phyloP scores from a whole-genome alignment of 768 basidiomycete species.

The Macrolepiota dolichaula region DNA sequence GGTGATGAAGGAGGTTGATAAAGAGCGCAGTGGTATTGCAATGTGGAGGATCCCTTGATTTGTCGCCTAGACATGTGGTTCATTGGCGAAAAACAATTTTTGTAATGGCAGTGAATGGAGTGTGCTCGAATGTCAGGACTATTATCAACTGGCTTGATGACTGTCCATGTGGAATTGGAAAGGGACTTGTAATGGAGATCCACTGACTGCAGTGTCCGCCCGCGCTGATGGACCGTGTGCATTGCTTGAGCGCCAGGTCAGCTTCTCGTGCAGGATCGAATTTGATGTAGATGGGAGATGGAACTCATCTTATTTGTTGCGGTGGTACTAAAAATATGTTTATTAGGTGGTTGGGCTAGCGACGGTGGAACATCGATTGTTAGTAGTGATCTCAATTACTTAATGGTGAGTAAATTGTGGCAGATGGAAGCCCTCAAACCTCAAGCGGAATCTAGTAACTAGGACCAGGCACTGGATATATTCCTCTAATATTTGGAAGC shows the following conservation, averaged over 20 bases:
- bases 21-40: conserved; percentile 56
- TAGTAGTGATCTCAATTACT: background rate
- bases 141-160: background rate
- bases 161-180: background rate
- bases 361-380: background rate
- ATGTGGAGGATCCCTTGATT: conserved; percentile 62
- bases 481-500: background rate
- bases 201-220: background rate
- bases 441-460: background rate
- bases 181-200: background rate
- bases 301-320: background rate
- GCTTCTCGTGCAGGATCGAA: background rate
- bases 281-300: background rate
- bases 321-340: background rate
- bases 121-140: background rate
- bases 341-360: background rate
- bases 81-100: background rate
- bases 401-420: background rate
- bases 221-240: background rate
- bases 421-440: background rate
- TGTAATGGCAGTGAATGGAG: no score
- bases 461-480: background rate
- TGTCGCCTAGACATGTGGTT: background rate
- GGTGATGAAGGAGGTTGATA: conserved; percentile 53
- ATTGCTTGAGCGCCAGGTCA: background rate